phyloP scores from a whole-genome alignment of 2,329 filamentous ascomycete species.

The Cladosporium phlei region DNA sequence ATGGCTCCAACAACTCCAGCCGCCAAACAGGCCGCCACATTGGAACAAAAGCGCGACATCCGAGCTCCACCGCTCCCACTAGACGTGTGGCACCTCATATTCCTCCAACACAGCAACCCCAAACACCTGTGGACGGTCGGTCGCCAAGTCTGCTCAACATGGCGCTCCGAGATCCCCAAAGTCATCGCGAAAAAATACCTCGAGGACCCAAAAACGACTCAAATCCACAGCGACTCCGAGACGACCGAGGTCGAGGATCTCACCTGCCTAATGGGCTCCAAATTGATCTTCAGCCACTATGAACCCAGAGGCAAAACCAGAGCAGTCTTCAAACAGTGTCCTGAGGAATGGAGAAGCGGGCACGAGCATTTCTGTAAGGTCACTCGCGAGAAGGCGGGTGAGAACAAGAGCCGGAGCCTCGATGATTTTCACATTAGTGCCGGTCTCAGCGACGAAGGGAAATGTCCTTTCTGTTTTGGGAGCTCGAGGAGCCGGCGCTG shows the following conservation, averaged over 20 bases:
- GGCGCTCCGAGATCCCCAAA: neutral
- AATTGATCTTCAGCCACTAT: neutral
- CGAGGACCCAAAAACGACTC: neutral
- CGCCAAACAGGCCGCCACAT: too few species aligned
- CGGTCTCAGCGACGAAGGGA: neutral
- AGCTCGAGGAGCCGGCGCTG: neutral
- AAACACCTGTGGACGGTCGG: neutral
- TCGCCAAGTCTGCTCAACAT: neutral
- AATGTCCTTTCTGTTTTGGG: too few species aligned
- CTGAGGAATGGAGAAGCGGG: neutral
- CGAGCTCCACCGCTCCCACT: too few species aligned
- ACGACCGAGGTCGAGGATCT: neutral
- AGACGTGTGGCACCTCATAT: neutral
- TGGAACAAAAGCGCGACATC: too few species aligned
- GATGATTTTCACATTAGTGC: neutral
- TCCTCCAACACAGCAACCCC: neutral
- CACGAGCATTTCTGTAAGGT: neutral
- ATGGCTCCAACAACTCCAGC: too few species aligned
- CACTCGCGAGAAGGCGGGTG: neutral
- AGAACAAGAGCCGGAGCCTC: neutral
- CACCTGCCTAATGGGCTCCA: neutral
- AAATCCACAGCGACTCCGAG: neutral
- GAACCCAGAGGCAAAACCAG: neutral
- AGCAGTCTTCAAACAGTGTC: neutral
- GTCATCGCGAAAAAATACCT: neutral